Conservation (phyloP, 2,329 filamentous ascomycete species). For the Hymenoscyphus fructigenus region DNA sequence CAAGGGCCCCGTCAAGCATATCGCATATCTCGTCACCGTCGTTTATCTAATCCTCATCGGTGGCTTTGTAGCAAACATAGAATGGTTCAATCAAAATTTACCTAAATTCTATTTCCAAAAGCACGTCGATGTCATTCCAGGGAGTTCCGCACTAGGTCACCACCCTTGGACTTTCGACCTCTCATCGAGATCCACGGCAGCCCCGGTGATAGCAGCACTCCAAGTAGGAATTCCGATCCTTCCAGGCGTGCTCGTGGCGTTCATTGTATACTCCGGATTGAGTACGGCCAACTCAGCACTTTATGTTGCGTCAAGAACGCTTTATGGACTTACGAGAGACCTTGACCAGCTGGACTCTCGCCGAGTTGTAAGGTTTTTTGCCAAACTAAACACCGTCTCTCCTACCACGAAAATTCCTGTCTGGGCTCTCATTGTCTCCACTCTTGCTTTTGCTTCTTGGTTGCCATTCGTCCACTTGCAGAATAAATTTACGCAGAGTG, state of each 20-base stretch:
- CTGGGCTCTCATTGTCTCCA: conserved; percentile 9
- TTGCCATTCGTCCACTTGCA: conserved; percentile 14
- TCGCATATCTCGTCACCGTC: no score
- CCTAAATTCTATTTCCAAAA: no score
- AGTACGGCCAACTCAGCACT: conserved; percentile 38
- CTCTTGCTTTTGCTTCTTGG: conserved; percentile 12
- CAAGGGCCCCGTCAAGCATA: no score
- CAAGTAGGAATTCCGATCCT: conserved; percentile 15
- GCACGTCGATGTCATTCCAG: no score
- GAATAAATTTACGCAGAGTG: conserved; percentile 6
- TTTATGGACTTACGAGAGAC: conserved; percentile 35
- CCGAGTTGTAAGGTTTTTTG: conserved; percentile 3
- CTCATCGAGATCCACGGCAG: background rate
- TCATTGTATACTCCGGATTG: conserved; percentile 32
- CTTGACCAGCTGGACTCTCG: conserved; percentile 7
- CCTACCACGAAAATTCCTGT: conserved; percentile 11
- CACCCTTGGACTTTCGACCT: no score
- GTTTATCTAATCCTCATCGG: no score
- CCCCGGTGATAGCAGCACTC: conserved; percentile 11
- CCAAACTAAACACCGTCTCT: conserved; percentile 11
- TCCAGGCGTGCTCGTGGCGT: conserved; percentile 32
- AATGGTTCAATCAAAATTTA: no score
- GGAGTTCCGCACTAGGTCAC: no score
- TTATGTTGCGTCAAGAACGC: conserved; percentile 38
- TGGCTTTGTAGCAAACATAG: no score